phyloP scores from a whole-genome alignment of 345 rosid genomes.

The Clausena lansium region DNA sequence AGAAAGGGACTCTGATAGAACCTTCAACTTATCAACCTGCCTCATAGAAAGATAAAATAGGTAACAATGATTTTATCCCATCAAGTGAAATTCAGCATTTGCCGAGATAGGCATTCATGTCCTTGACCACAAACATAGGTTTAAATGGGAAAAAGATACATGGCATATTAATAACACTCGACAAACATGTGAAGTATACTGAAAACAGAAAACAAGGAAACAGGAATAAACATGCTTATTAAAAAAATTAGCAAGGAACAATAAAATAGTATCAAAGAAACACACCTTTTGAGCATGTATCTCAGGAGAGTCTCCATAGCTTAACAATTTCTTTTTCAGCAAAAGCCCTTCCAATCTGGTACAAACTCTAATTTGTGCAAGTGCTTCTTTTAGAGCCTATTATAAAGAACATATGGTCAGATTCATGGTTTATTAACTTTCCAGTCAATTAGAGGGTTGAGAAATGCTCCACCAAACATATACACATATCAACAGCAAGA shows the following conservation, averaged over 20 bases:
- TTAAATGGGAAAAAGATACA: slow-evolving; percentile 10
- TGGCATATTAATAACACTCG: neutral
- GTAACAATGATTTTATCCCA: slow-evolving; percentile 2
- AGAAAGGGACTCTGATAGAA: slow-evolving; percentile 83
- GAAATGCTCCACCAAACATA: neutral
- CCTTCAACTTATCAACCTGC: slow-evolving; percentile 91
- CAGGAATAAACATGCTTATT: neutral
- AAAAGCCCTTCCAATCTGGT: slow-evolving; percentile 80
- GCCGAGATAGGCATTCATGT: neutral
- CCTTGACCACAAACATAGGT: slow-evolving; percentile 11
- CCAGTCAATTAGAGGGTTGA: neutral
- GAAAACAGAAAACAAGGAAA: neutral
- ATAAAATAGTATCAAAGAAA: neutral
- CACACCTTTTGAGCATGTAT: slow-evolving; percentile 90
- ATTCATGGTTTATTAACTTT: neutral
- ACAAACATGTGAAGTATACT: neutral
- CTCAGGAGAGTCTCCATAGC: slow-evolving; percentile 83
- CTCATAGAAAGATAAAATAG: slow-evolving; percentile 17
- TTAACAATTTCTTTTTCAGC: slow-evolving; percentile 60
- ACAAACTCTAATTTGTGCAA: slow-evolving; percentile 67
- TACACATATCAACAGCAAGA: neutral
- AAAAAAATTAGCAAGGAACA: neutral
- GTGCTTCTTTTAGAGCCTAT: slow-evolving; percentile 81
- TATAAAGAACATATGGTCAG: slow-evolving; percentile 16
- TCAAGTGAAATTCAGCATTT: slow-evolving; percentile 1